Base-by-base conservation (phyloP, 2,329 filamentous ascomycete genomes). In the Ceratocystis destructans region DNA sequence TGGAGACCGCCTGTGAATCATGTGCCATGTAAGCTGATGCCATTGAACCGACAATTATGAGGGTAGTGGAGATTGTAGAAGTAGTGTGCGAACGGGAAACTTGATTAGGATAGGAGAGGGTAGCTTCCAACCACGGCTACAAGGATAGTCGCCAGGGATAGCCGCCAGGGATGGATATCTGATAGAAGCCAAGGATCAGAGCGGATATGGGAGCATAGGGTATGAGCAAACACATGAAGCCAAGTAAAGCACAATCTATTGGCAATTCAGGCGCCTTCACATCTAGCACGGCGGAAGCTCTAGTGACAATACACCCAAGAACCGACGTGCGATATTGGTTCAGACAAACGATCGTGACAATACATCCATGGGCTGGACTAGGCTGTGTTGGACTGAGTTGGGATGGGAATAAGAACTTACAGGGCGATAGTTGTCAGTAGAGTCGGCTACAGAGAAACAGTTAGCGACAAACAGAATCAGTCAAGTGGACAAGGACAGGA, bases 371-470 rank as follows among this genome's bases (percentile, higher is more conserved):
- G 37, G 12, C 10, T 41, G 37, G 3, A 3, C 33, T 37, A 37
- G 33, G 33, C 33, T 3, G 33, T 8, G 3, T 8, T 12, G 33
- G 33, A 12, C 33, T 4, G 8, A 37, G 12, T 10, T 41, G 3
- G 10, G 28, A 8, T n/a, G 15, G 25, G 55, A 20, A n/a, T 5
- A 59, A 59, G 17, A 15, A 80, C 80, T 82, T 76, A 82, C 82
- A 73, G 82, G 81, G 75, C 82, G 81, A 75, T 84, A 85, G 70
- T 77, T 84, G 73, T 85, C 82, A 75, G 80, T 80, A 72, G 80
- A 79, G 72, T 84, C 82, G 74, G 82, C 82, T 84, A 75, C 72
- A 64, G 77, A 79, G 77, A 81, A 77, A 78, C 74, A 66, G n/a
- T 53, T 20, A 57, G 53, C 17, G 45, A 45, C 41, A 55, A 28